Evolutionary conservation across 164 flowering plant genomes (phyloP), one percentile per base, ranked within the genome.

Genomic region (Cinnamomum chago): DNA sequence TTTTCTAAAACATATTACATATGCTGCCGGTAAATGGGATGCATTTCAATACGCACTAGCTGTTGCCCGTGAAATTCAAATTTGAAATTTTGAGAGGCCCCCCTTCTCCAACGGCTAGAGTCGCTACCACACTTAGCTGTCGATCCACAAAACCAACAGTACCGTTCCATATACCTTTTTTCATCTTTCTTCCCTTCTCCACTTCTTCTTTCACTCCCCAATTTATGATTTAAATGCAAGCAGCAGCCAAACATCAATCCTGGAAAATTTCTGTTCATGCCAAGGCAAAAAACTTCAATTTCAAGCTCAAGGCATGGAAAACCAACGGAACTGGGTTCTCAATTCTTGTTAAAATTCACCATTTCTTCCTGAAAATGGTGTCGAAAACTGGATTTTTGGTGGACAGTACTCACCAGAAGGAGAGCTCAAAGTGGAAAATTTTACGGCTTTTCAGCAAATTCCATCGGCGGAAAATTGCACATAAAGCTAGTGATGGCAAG

Each of bases 191-290:
- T 15, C n/a, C 60, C 2, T 55, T 18, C 60, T 55, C 6, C n/a
- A 15, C 60, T 40, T 40, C 60, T 55, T 55, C n/a, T 20, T 55
- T 55, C 60, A 15, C n/a, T 55, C 60, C 5, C 60, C 35, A n/a
- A 15, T 33, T 40, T 35, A 15, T 68, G 4, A 5, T 68, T 20
- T 40, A n/a, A 74, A 80, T 76, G 79, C 72, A 76, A 75, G 67
- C 76, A 35, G 74, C 24, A n/a, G 58, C 47, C 47, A 40, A 71
- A 50, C 78, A 66, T 58, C 79, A 62, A 51, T 33, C 81, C 47
- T 82, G 86, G 86, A 73, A 66, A 12, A 65, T 82, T 70, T 30
- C 20, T 30, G 25, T 84, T 51, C 76, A 72, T 22, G 81, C 82
- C 68, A 79, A 75, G 75, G 62, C 80, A 70, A 76, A 69, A 18